These are phyloP conservation scores for Eucalyptus cloeziana DNA, from an alignment of 345 rosid genomes.

Conservation along the genomic window DNA sequence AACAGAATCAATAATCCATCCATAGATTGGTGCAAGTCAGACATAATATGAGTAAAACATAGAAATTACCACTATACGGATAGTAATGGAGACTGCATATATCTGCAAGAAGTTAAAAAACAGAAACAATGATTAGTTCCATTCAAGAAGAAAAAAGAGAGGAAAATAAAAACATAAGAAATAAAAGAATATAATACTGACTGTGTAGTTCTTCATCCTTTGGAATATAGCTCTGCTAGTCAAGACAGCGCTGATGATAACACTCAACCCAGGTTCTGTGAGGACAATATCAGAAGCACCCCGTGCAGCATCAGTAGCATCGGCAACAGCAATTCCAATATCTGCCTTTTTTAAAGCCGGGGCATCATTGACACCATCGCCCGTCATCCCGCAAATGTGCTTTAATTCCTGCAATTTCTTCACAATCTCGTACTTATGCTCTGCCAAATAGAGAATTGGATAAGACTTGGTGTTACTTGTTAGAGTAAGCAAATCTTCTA, in stretches of 20 bases:
- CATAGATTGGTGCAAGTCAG: neutral
- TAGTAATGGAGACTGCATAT: slow-evolving; percentile 92
- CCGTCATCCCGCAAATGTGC: slow-evolving; percentile 92
- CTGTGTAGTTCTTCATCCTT: slow-evolving; percentile 95
- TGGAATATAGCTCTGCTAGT: slow-evolving; percentile 90
- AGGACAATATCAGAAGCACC: slow-evolving; percentile 69
- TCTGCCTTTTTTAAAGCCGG: slow-evolving; percentile 95
- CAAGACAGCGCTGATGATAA: slow-evolving; percentile 82
- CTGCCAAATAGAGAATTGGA: slow-evolving; percentile 9
- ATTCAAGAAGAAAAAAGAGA: neutral
- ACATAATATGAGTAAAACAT: neutral
- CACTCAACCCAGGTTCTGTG: slow-evolving; percentile 85
- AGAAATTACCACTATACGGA: slow-evolving; percentile 73
- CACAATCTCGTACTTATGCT: slow-evolving; percentile 94
- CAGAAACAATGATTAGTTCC: neutral
- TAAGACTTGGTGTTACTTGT: neutral
- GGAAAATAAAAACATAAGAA: neutral
- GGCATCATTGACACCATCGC: slow-evolving; percentile 97
- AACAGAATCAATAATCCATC: neutral
- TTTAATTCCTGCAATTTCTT: slow-evolving; percentile 80
- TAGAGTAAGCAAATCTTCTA: neutral
- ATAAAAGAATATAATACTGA: slow-evolving; percentile 2
- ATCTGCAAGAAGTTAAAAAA: slow-evolving; percentile 24
- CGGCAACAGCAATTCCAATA: slow-evolving; percentile 91
- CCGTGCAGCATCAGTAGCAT: slow-evolving; percentile 89